Evolutionary conservation across 2,329 filamentous ascomycete species (phyloP), one percentile per base, ranked within the genome.

Genomic region (Nemania bipapillata): DNA sequence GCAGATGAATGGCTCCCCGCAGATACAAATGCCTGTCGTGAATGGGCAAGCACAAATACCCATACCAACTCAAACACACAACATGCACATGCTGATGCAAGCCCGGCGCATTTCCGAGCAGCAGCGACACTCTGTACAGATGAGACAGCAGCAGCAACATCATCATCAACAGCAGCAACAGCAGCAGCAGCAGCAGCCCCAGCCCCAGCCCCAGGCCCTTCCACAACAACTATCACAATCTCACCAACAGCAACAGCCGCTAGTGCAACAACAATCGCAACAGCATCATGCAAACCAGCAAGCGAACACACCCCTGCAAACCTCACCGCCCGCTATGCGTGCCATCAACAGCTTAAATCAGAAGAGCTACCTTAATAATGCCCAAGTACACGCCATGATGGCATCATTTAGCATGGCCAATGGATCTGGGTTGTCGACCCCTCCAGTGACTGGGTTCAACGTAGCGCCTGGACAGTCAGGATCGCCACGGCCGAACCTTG

Each of bases 21-120:
- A 92, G 77, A 89, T 91, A 26, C 91, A 91, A 72, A 86, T 93
- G 82, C 90, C 91, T 74, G 84, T 85, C 17, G 82, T 85, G 37
- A 83, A 86, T 70, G 83, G 82, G 5, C 86, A 91, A 70, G 85
- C 87, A 61, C 86, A 90, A 63, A 86, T 92, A 82, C 86, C 88
- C 1, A 80, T 86, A 72, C 78, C 82, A 5, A 83, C 81, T 57
- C 35, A 73, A 20, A 79, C 81, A 7, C 81, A 87, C 2, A 86
- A 89, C 68, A 81, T 86, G 28, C 84, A 84, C 63, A 79, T 90
- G 54, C 84, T 90, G 73, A 82, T 90, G 73, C 89, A 91, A 74
- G 87, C 89, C 17, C 88, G 89, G 63, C 87, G 88, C 50, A 88
- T 92, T 49, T 85, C 91, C 11, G 89, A 91, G 74, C 87, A 90